A percentile compares a stretch with the other conserved stretches of the same genome.
These are phyloP conservation scores for Russula brevipes DNA, from an alignment of 768 basidiomycete species.

Conservation along the genomic window DNA sequence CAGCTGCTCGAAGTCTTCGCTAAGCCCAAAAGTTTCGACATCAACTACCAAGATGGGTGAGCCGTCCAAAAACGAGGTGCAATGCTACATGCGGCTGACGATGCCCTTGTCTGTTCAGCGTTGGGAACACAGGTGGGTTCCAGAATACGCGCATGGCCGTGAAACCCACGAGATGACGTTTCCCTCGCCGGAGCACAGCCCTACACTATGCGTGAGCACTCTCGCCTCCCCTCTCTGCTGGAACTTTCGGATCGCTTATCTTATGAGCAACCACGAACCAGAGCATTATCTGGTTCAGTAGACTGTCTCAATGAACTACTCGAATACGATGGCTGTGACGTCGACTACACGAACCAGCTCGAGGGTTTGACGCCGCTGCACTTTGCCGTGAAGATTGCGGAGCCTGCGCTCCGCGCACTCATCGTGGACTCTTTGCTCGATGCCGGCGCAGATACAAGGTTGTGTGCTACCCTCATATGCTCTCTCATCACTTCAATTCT, in stretches of 20 bases:
- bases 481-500: background rate
- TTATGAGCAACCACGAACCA: slow-evolving; percentile 28
- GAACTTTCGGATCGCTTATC: background rate
- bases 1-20: slow-evolving; percentile 56
- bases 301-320: slow-evolving; percentile 70
- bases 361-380: slow-evolving; percentile 76
- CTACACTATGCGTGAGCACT: slow-evolving; percentile 65
- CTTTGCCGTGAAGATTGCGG: slow-evolving; percentile 55
- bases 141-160: background rate
- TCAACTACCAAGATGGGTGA: slow-evolving; percentile 77
- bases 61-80: slow-evolving; percentile 26
- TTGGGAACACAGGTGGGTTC: slow-evolving; percentile 75
- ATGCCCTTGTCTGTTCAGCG: slow-evolving; percentile 26
- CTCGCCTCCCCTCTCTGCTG: background rate
- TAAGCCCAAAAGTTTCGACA: slow-evolving; percentile 49
- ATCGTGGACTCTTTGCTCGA: slow-evolving; percentile 66
- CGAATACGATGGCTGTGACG: slow-evolving; percentile 70
- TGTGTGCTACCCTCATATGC: slow-evolving; percentile 25
- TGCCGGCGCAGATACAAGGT: slow-evolving; percentile 72
- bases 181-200: slow-evolving; percentile 36
- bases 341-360: slow-evolving; percentile 67
- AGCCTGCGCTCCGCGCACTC: slow-evolving; percentile 47
- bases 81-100: background rate
- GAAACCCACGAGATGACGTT: background rate
- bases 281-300: slow-evolving; percentile 51